Base-by-base conservation (phyloP, 768 basidiomycete species). In the Scleroderma citrinum region DNA sequence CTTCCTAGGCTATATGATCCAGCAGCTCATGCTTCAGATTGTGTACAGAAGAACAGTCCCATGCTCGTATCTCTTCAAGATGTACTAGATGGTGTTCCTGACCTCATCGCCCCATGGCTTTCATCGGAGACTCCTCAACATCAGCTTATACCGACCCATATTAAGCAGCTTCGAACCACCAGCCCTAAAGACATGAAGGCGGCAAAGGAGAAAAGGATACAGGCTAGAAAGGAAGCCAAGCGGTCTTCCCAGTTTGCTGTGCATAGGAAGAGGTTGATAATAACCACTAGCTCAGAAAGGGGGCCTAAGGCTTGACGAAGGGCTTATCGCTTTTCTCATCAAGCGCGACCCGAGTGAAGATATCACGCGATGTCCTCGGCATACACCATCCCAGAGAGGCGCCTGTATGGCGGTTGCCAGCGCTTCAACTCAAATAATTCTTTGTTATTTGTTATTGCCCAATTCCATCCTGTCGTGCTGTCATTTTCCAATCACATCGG, bases 91-190 rank as follows among this genome's bases (percentile, higher is more conserved):
- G 64, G 72, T 26, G 63, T 88, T n/a, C 77, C 80, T 11, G 64
- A 73, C 17, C 60, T 86, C 13, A 68, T 73, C 14, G 87, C 88
- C 0, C 70, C 82, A 6, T 94, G 91, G 91, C 69, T 80, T 13
- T 65, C 72, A 29, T 39, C 55, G 13, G 44, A 46, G 6, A 24
- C 50, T 48, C 34, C n/a, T 46, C 44, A 48, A 39, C 47, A 42
- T n/a, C 19, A 65, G 16, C 69, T 83, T 21, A 67, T 86, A 36
- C 81, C 85, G 2, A 90, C 89, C 0, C 85, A 90, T 59, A 74
- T 92, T 55, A 94, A 92, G 59, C 88, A 91, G 55, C 62, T 92
- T 19, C 76, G 76, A 16, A 93, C 92, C 2, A 80, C 82, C 24
- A 80, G 82, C 3, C 91, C 91, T 2, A 82, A 78, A 57, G 86